Conservation (phyloP, 768 basidiomycete genomes). For the Suillus clintonianus region DNA sequence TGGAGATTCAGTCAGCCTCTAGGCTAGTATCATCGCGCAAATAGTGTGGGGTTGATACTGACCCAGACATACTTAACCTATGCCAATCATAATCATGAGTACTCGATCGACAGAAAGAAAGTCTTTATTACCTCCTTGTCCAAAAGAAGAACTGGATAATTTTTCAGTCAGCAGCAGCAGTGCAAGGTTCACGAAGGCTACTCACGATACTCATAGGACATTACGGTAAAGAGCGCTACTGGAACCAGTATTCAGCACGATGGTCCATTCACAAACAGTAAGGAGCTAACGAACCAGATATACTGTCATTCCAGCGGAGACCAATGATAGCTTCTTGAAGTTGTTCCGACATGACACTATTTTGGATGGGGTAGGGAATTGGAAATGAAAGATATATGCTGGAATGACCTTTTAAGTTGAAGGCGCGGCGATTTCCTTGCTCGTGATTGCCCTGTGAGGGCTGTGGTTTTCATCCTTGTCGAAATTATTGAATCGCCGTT, state of each 20-base stretch:
- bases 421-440: neutral
- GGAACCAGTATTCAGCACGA: neutral
- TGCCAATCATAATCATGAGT: neutral
- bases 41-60: neutral
- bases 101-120: neutral
- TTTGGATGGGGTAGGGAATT: neutral
- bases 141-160: neutral
- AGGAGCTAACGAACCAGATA: neutral
- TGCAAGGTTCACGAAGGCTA: neutral
- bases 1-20: neutral
- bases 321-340: neutral
- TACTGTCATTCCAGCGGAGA: neutral
- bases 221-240: neutral
- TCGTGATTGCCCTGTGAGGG: neutral
- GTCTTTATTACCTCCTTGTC: neutral
- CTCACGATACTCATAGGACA: neutral
- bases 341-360: neutral
- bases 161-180: neutral
- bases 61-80: neutral
- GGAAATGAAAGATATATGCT: neutral
- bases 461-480: neutral
- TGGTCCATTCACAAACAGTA: neutral
- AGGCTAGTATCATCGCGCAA: neutral
- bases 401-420: neutral
- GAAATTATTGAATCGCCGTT: neutral